phyloP scores from a whole-genome alignment of 345 rosid genomes.

The Tarenaya hassleriana region DNA sequence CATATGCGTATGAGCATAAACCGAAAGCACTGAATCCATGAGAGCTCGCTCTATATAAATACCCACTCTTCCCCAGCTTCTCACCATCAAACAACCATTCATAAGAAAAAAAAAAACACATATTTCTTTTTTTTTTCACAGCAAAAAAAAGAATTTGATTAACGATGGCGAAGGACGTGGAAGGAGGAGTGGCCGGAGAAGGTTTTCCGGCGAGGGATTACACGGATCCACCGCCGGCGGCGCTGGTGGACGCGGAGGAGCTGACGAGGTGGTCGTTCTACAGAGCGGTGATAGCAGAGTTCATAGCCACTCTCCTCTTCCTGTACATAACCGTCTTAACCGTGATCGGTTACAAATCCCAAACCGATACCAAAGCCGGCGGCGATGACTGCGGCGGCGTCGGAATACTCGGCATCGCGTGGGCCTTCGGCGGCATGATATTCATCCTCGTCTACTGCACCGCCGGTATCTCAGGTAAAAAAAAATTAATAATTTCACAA shows the following conservation, averaged over 20 bases:
- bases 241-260: constrained; percentile 26
- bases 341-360: constrained; percentile 26
- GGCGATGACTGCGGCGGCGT: constrained; percentile 51
- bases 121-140: too few species aligned
- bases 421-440: constrained; percentile 89
- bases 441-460: constrained; percentile 82
- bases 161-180: constrained; percentile 42
- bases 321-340: constrained; percentile 24
- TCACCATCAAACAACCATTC: too few species aligned
- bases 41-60: too few species aligned
- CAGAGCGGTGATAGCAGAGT: constrained; percentile 30
- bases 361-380: constrained; percentile 11
- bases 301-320: constrained; percentile 31
- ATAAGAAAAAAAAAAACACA: too few species aligned
- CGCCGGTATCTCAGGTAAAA: constrained; percentile 77
- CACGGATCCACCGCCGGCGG: constrained; percentile 27
- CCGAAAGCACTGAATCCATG: too few species aligned
- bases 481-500: not conserved
- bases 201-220: constrained; percentile 40
- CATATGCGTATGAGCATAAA: too few species aligned
- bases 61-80: too few species aligned
- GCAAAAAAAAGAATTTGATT: too few species aligned
- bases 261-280: constrained; percentile 27
- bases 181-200: constrained; percentile 17
- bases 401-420: constrained; percentile 73